Base-by-base conservation (phyloP, 2,329 filamentous ascomycete species). In the Cladosporium sp. region DNA sequence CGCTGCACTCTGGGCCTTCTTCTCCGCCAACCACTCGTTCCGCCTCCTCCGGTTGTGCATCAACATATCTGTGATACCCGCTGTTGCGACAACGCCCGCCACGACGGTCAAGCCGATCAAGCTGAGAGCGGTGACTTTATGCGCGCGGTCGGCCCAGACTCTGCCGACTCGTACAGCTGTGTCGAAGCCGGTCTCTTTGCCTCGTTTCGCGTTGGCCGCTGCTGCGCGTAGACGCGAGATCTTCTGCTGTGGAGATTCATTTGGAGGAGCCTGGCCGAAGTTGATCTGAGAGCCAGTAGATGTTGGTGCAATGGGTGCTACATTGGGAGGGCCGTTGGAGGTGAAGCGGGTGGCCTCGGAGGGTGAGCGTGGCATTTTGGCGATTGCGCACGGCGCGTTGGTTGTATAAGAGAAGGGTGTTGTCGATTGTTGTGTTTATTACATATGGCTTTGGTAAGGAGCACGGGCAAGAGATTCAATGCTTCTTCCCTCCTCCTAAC, bases 291-390 rank as follows among this genome's bases (percentile, higher is more conserved):
- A 70, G 66, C 67, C 69, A 14, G 52, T 6, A 30, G 30, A 55
- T 36, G 68, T 63, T 11, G 67, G 52, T 41, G 67, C 36, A 65
- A 66, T 34, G 7, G 69, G 38, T 44, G 62, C 63, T 51, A 58
- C 32, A 44, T 59, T 54, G 12, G 64, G 51, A 41, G 88, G 88
- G 68, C 85, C 87, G 21, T 87, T 90, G 30, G 88, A 81, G 18
- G 89, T 91, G 79, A 91, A 95, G 76, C 91, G 89, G 74, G 92
- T 95, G 71, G 92, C 91, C 78, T 93, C 91, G 73, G 87, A 87
- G 77, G 91, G 88, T 80, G 87, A 91, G 76, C 90, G 89, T 68
- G 90, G 85, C 81, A 83, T 83, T 54, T 28, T 77, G 66, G 49
- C 30, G 54, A 21, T 24, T 59, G 26, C 59, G 32, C 55, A 61